phyloP scores from a whole-genome alignment of 2,329 filamentous ascomycete genomes.

The Fusarium poae region DNA sequence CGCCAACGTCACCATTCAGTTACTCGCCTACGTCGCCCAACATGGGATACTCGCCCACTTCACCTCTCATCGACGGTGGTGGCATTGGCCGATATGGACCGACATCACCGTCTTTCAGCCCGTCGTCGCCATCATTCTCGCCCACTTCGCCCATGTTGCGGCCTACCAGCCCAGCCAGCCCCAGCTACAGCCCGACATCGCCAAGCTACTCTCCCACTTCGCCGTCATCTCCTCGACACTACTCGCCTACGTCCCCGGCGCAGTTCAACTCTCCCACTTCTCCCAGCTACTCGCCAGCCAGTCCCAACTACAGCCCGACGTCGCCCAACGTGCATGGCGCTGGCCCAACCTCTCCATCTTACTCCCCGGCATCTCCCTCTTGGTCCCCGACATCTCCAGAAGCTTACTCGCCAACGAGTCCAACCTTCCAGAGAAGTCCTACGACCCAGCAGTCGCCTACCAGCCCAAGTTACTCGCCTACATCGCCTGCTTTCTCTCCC shows the following conservation, averaged over 20 bases:
- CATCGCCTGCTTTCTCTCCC: constrained; percentile 62
- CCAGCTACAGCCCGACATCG: constrained; percentile 74
- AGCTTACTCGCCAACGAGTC: constrained; percentile 73
- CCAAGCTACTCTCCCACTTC: constrained; percentile 75
- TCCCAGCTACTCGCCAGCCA: constrained; percentile 78
- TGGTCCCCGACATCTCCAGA: constrained; percentile 82
- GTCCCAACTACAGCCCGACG: constrained; percentile 78
- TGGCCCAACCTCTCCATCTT: constrained; percentile 68
- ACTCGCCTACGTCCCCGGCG: constrained; percentile 78
- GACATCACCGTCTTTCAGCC: constrained; percentile 73
- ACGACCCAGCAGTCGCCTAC: constrained; percentile 71
- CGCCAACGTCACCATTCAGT: constrained; percentile 74
- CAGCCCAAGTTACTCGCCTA: constrained; percentile 80
- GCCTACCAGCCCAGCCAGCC: constrained; percentile 67
- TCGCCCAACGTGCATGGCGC: constrained; percentile 66
- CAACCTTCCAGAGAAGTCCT: constrained; percentile 68
- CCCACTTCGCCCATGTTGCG: constrained; percentile 71
- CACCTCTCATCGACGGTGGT: constrained; percentile 69
- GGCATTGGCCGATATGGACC: constrained; percentile 64
- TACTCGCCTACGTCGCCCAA: constrained; percentile 85
- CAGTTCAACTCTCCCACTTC: constrained; percentile 82
- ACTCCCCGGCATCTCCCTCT: constrained; percentile 78
- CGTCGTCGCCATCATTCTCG: constrained; percentile 73
- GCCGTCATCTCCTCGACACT: constrained; percentile 68
- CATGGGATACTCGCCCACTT: constrained; percentile 81